These are phyloP conservation scores for Entonaema liquescens DNA, from an alignment of 495 filamentous ascomycete species.

Conservation along the genomic window DNA sequence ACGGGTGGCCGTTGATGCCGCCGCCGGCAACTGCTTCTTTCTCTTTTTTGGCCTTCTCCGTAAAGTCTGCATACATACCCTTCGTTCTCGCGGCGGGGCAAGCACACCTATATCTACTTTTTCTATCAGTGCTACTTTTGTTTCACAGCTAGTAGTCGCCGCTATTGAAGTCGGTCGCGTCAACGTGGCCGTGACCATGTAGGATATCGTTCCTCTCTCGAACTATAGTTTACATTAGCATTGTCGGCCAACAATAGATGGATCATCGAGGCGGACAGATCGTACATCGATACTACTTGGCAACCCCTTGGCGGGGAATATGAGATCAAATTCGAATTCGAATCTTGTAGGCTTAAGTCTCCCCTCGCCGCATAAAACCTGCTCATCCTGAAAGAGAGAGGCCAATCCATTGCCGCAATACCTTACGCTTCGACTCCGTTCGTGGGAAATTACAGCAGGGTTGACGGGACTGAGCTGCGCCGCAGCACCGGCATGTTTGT, in stretches of 20 bases:
- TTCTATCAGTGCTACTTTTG: slow-evolving; percentile 81
- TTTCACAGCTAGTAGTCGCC: slow-evolving; percentile 78
- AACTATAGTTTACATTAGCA: slow-evolving; percentile 67
- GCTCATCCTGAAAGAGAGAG: slow-evolving; percentile 89
- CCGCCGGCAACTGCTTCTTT: slow-evolving; percentile 44
- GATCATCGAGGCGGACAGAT: slow-evolving; percentile 29
- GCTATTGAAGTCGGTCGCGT: slow-evolving; percentile 90
- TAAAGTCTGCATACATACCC: slow-evolving; percentile 83
- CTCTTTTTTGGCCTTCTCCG: slow-evolving; percentile 65
- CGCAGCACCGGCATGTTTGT: slow-evolving; percentile 73
- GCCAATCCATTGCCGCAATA: slow-evolving; percentile 85
- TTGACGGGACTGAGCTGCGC: slow-evolving; percentile 64
- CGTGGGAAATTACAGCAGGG: slow-evolving; percentile 51
- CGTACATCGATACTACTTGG: slow-evolving; percentile 94
- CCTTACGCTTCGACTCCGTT: slow-evolving; percentile 62
- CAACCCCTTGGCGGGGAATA: slow-evolving; percentile 76
- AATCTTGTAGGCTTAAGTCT: slow-evolving; percentile 84
- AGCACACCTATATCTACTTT: slow-evolving; percentile 67
- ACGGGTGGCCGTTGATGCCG: slow-evolving; percentile 27
- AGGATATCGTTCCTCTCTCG: slow-evolving; percentile 91
- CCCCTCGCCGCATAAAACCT: slow-evolving; percentile 89
- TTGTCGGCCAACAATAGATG: neutral
- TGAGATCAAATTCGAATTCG: slow-evolving; percentile 91
- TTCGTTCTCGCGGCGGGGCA: slow-evolving; percentile 67
- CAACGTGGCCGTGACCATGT: slow-evolving; percentile 86